Evolutionary conservation across 768 basidiomycete species (phyloP), one percentile per base, ranked within the genome.

Genomic region (Phlebiopsis flavidoalba): DNA sequence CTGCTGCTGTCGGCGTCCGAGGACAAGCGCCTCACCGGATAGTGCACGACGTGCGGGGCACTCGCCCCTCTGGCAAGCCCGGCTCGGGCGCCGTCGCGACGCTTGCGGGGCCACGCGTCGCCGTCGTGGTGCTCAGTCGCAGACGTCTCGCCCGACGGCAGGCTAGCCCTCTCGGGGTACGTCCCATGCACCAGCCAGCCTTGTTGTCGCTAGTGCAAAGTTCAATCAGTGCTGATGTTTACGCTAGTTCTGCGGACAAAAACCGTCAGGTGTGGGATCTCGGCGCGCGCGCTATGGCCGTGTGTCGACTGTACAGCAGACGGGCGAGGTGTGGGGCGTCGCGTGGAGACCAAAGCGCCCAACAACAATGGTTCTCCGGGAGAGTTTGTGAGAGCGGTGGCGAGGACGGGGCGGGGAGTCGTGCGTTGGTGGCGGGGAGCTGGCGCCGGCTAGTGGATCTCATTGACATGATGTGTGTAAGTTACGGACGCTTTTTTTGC

Each of bases 11-110:
- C 92, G 47, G 95, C 89, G 2, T 95, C 93, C 3, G 95, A 98
- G 71, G 95, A 96, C 74, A 93, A 93, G 72, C 85, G 91, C 17
- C 86, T 98, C 60, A 87, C 93, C n/a, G n/a, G n/a, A n/a, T n/a
- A 57, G 74, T 96, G 52, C 93, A 96, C 72, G 95, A 98, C 69
- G 90, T 95, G 15, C 87, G 95, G n/a, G n/a, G 58, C 79, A 82
- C n/a, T 77, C 87, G 0, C 66, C 81, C n/a, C 5, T 79, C 83
- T 5, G 77, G 83, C 17, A 81, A 80, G 60, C 76, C 78, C 48
- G 87, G 92, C 5, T 81, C 83, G 19, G 88, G 90, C 45, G 87
- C 88, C 1, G 92, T 95, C 19, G 92, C 95, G 14, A 86, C 92
- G 10, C 78, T 98, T 64, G 83, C 84, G 5, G n/a, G 95, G 95